Percentiles rank a stretch among this genome's conserved stretches.
Conservation (phyloP, 257 asterid species). For the Nicotiana knightiana region DNA sequence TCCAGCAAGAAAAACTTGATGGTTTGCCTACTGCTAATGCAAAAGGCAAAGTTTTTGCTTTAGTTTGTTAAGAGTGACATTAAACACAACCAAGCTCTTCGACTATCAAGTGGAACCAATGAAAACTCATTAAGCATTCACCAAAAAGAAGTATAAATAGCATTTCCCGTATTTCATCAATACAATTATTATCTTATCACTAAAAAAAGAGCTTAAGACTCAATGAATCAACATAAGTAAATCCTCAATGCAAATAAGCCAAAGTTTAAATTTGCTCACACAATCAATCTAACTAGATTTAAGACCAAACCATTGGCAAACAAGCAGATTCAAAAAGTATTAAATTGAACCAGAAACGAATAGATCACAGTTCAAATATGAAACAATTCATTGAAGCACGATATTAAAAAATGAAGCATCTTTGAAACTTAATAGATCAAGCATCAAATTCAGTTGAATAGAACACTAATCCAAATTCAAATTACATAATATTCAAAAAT, state of each 20-base stretch:
- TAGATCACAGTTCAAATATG: background rate
- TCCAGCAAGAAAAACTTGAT: background rate
- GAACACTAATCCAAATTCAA: background rate
- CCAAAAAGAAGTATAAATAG: background rate
- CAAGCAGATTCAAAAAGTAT: background rate
- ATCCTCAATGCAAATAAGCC: background rate
- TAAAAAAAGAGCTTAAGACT: background rate
- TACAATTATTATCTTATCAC: background rate
- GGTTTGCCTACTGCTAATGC: background rate
- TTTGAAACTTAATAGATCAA: constrained; percentile 10
- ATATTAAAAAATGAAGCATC: background rate
- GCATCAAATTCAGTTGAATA: background rate
- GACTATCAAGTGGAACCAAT: background rate
- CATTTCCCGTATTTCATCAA: background rate
- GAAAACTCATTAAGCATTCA: background rate
- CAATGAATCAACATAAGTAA: background rate
- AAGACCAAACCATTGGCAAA: background rate
- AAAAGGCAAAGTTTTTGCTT: background rate
- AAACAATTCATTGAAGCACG: background rate
- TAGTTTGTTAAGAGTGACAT: background rate
- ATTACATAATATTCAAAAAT: background rate
- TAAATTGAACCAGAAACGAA: background rate
- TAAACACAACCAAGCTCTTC: background rate
- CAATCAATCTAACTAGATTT: constrained; percentile 1
- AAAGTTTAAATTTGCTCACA: background rate